A percentile compares a stretch with the other conserved stretches of the same genome.
These are phyloP conservation scores for Vigna angularis DNA, from an alignment of 306 rosid species.

Conservation along the genomic window DNA sequence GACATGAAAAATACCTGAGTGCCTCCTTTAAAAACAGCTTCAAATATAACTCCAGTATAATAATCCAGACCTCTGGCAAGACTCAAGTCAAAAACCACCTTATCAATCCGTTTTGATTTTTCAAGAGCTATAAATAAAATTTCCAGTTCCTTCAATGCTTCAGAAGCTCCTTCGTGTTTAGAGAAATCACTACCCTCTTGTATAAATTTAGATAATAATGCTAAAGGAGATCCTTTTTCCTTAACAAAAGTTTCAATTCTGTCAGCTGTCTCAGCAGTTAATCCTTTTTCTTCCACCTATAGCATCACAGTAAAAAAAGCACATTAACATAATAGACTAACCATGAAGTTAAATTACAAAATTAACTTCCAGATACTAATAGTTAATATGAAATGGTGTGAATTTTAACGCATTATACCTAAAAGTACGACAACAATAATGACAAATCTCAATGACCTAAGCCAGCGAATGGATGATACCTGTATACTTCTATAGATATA, in stretches of 20 bases:
- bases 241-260: conserved; percentile 77
- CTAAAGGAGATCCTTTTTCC: conserved; percentile 85
- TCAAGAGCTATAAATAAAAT: conserved; percentile 83
- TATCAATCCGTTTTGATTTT: conserved; percentile 68
- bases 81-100: conserved; percentile 92
- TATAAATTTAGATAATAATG: conserved; percentile 71
- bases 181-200: conserved; percentile 73
- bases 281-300: conserved; percentile 93
- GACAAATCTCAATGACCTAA: conserved; percentile 8
- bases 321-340: conserved; percentile 29
- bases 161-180: conserved; percentile 60
- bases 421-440: conserved; percentile 3
- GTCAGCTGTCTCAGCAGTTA: conserved; percentile 78
- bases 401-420: neutral
- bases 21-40: conserved; percentile 92
- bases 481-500: conserved; percentile 26
- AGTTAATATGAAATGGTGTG: conserved; percentile 5
- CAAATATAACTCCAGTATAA: conserved; percentile 92
- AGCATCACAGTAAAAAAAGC: conserved; percentile 36
- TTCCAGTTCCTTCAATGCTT: conserved; percentile 81
- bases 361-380: neutral
- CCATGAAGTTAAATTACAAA: neutral
- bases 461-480: conserved; percentile 5
- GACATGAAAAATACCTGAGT: conserved; percentile 64
- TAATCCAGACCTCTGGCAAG: conserved; percentile 99